Percentiles rank a stretch among this genome's conserved stretches.
Evolutionary conservation across 371 early-diverging fungal species (phyloP).

Genomic region (Mortierella sp.): DNA sequence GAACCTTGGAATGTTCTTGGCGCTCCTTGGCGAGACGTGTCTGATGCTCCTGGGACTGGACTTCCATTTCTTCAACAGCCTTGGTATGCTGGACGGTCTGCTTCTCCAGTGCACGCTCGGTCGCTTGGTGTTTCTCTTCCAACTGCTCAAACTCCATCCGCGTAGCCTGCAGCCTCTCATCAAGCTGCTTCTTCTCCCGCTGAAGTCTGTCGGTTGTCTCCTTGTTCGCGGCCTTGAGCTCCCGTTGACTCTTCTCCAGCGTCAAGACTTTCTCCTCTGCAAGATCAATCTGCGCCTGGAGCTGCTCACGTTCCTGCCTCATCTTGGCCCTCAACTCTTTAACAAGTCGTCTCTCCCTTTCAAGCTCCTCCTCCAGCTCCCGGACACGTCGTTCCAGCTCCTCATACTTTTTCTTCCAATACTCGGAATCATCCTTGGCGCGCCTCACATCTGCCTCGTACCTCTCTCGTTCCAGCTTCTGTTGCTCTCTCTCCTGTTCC

Average conservation of each 20-base stretch:
- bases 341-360: conserved; percentile 20
- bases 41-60: conserved; percentile 35
- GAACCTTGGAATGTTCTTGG: conserved; percentile 20
- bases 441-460: conserved; percentile 13
- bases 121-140: conserved; percentile 19
- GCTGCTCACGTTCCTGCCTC: conserved; percentile 27
- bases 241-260: conserved; percentile 12
- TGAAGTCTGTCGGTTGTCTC: conserved; percentile 14
- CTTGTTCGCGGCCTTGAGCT: neutral
- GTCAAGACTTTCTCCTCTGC: conserved; percentile 18
- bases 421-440: conserved; percentile 25
- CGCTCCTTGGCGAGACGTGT: conserved; percentile 19
- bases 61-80: conserved; percentile 30
- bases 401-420: conserved; percentile 28
- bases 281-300: conserved; percentile 25
- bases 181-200: conserved; percentile 22
- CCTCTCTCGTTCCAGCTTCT: neutral
- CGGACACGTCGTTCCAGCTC: conserved; percentile 24
- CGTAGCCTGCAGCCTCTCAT: conserved; percentile 13
- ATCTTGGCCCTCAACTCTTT: conserved; percentile 30
- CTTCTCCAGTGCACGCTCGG: conserved; percentile 16
- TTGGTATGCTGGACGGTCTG: conserved; percentile 30
- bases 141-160: conserved; percentile 9
- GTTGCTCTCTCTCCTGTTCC: neutral
- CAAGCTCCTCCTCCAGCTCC: conserved; percentile 33